Percentiles rank a stretch among this genome's conserved stretches.
phyloP scores from a whole-genome alignment of 768 basidiomycete genomes.

The Psilocybe azurescens region DNA sequence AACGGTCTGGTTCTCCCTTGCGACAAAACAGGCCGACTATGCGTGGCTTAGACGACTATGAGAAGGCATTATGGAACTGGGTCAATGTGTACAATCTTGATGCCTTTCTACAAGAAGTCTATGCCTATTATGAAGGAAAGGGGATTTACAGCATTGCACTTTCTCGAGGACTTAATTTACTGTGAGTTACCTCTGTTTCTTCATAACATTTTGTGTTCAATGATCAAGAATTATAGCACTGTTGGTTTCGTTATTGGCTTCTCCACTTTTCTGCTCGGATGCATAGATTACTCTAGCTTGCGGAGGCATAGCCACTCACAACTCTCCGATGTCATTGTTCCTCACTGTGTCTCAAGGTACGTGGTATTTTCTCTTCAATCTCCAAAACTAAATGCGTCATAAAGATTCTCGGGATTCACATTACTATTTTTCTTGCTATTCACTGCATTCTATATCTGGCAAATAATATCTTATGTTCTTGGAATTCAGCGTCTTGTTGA shows the following conservation, averaged over 20 bases:
- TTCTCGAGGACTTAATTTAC: conserved; percentile 87
- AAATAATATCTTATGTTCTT: conserved; percentile 79
- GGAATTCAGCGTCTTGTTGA: conserved; percentile 82
- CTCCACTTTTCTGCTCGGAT: conserved; percentile 94
- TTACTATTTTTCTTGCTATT: conserved; percentile 86
- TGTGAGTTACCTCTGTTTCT: conserved; percentile 64
- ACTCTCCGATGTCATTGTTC: conserved; percentile 83
- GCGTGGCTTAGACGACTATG: conserved; percentile 81
- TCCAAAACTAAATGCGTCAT: conserved; percentile 5
- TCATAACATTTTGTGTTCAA: conserved; percentile 7
- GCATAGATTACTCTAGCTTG: conserved; percentile 90
- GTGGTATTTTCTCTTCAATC: conserved; percentile 26
- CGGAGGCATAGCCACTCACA: conserved; percentile 66
- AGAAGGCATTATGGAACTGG: conserved; percentile 98
- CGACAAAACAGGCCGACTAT: conserved; percentile 49
- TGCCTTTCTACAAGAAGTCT: conserved; percentile 93
- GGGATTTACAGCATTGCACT: conserved; percentile 96
- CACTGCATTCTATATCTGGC: conserved; percentile 88
- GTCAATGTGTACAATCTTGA: conserved; percentile 98
- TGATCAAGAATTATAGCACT: conserved; percentile 61
- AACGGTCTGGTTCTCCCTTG: conserved; percentile 34
- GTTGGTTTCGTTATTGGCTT: conserved; percentile 98
- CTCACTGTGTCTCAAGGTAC: conserved; percentile 84
- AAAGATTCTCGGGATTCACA: conserved; percentile 84
- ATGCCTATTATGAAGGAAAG: conserved; percentile 95